phyloP scores from a whole-genome alignment of 192 early-diverging fungal genomes.

The Mortierella claussenii region DNA sequence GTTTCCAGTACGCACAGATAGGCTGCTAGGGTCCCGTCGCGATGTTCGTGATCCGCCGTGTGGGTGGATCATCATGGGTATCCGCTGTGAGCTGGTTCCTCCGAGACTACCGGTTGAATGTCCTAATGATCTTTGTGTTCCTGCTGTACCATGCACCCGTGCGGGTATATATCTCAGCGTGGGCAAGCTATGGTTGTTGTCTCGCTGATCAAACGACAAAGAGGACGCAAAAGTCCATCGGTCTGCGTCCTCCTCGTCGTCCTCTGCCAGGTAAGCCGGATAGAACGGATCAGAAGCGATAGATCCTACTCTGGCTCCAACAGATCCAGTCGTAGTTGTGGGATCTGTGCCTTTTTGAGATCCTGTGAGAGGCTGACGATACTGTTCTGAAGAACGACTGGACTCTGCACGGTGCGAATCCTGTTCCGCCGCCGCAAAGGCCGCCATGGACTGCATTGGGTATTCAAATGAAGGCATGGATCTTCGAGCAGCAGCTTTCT shows the following conservation, averaged over 20 bases:
- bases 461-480: constrained; percentile 12
- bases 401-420: constrained; percentile 18
- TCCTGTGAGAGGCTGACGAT: background rate
- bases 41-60: constrained; percentile 11
- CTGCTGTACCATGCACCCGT: constrained; percentile 27
- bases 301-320: constrained; percentile 20
- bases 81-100: constrained; percentile 18
- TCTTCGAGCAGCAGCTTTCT: background rate
- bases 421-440: constrained; percentile 2
- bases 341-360: constrained; percentile 4
- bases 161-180: constrained; percentile 52
- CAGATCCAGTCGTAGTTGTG: constrained; percentile 6
- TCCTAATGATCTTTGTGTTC: constrained; percentile 30
- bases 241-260: constrained; percentile 55
- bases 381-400: constrained; percentile 26
- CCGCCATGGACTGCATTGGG: constrained; percentile 37
- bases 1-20: constrained; percentile 32
- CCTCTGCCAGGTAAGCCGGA: constrained; percentile 45
- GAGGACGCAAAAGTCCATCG: constrained; percentile 57
- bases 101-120: constrained; percentile 48
- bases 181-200: constrained; percentile 29
- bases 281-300: constrained; percentile 45
- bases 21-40: constrained; percentile 18
- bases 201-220: constrained; percentile 45
- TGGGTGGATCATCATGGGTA: constrained; percentile 30